phyloP scores from a whole-genome alignment of 176 grass and related monocot genomes.

The Saccharum officinarum region DNA sequence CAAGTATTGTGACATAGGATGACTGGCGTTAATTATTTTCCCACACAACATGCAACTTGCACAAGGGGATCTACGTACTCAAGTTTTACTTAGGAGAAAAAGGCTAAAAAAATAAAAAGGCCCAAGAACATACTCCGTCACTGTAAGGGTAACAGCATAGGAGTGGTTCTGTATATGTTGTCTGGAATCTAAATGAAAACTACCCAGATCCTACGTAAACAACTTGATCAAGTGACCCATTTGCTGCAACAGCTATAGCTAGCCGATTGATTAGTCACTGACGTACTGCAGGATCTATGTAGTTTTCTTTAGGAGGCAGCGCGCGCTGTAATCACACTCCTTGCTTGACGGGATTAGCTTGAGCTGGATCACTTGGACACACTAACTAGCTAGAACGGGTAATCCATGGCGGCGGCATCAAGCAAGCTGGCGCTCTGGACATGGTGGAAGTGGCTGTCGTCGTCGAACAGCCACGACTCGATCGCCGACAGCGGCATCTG shows the following conservation, averaged over 20 bases:
- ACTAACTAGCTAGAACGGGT: slow-evolving; percentile 33
- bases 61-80: slow-evolving; percentile 17
- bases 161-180: neutral
- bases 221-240: neutral
- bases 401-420: slow-evolving; percentile 28
- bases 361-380: neutral
- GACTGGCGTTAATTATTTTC: slow-evolving; percentile 13
- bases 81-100: neutral
- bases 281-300: slow-evolving; percentile 37
- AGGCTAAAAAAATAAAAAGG: neutral
- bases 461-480: slow-evolving; percentile 67
- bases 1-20: slow-evolving; percentile 13
- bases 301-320: slow-evolving; percentile 41
- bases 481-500: slow-evolving; percentile 43
- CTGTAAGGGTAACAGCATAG: neutral
- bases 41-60: slow-evolving; percentile 29
- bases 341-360: neutral
- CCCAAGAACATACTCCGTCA: slow-evolving; percentile 20
- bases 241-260: neutral
- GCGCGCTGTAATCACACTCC: neutral
- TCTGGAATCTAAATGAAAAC: slow-evolving; percentile 44
- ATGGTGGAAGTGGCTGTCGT: slow-evolving; percentile 36
- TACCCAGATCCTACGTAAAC: slow-evolving; percentile 48
- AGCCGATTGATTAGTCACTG: neutral
- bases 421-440: slow-evolving; percentile 15